phyloP scores from a whole-genome alignment of 305 asterid species.

The Salvia sclarea region DNA sequence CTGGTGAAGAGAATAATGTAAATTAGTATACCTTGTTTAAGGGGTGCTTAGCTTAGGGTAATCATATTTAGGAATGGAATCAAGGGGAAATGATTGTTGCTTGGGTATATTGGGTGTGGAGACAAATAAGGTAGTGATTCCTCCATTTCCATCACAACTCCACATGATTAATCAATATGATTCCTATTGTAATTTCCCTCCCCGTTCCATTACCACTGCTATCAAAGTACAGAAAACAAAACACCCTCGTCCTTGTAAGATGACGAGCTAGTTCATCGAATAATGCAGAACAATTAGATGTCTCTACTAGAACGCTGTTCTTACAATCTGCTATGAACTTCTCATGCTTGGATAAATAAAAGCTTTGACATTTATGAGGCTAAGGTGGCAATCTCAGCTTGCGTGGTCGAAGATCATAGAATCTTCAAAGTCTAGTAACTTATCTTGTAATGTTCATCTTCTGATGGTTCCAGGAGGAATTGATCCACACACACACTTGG shows the following conservation, averaged over 20 bases:
- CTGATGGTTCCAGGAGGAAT: slow-evolving; percentile 75
- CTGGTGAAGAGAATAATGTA: background rate
- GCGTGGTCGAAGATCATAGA: background rate
- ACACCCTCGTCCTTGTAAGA: background rate
- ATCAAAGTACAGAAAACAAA: background rate
- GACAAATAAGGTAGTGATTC: background rate
- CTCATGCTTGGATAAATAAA: background rate
- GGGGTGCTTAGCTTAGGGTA: background rate
- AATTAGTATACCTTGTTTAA: background rate
- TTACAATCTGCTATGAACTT: background rate
- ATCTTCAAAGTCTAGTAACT: background rate
- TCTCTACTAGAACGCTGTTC: background rate
- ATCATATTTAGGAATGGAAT: background rate
- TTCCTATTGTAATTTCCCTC: background rate
- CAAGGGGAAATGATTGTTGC: background rate
- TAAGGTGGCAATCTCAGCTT: slow-evolving; percentile 5
- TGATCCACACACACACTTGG: slow-evolving; percentile 99
- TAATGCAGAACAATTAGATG: background rate
- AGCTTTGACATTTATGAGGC: background rate
- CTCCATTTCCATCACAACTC: background rate
- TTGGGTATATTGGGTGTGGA: background rate
- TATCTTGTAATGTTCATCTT: slow-evolving; percentile 17
- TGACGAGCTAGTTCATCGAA: slow-evolving; percentile 6
- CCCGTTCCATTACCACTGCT: background rate
- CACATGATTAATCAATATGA: background rate